Evolutionary conservation across 768 basidiomycete species (phyloP), one percentile per base, ranked within the genome.

Genomic region (Xanthoconium stramineum): DNA sequence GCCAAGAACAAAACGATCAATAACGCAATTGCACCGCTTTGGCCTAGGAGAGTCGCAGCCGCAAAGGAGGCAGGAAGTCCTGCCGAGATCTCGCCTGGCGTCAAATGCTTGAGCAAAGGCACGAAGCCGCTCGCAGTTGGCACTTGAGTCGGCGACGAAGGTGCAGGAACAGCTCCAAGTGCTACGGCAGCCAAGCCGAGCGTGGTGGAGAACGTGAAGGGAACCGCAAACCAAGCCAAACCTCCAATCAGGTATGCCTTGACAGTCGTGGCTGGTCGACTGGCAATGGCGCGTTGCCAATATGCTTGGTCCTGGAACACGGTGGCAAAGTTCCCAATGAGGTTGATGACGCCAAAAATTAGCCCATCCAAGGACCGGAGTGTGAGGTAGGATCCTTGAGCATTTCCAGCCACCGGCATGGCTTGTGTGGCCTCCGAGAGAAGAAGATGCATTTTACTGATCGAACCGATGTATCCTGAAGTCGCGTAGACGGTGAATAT

Each of bases 221-320:
- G 92, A 56, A 94, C 92, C 1, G 89, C 83, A 65, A 95, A 93
- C 94, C 95, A 97, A 2, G 91, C 88, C 9, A 94, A 68, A 4
- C 94, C 94, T 43, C 94, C 95, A 9, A 94, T 78, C 5, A 95
- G 76, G 74, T 93, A 98, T 0, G 90, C 94, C 70, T 94, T 94
- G 56, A 95, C 93, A 13, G 88, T 89, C n/a, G 81, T 85, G 2
- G 83, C 85, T 0, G 92, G 93, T 15, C 85, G 76, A 57, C 86
- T 88, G 2, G 95, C 94, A 65, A 97, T 93, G 1, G 94, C 94
- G 13, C 92, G 81, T 66, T 94, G 91, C 86, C 91, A 96, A 72
- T 96, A 98, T 1, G 90, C 87, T 65, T 90, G 86, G 56, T 83
- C 81, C 63, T 82, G 78, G 64, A 83, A 82, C 5, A 85, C 82